Conservation (phyloP, 371 early-diverging fungal species). For the Mortierella sp. region DNA sequence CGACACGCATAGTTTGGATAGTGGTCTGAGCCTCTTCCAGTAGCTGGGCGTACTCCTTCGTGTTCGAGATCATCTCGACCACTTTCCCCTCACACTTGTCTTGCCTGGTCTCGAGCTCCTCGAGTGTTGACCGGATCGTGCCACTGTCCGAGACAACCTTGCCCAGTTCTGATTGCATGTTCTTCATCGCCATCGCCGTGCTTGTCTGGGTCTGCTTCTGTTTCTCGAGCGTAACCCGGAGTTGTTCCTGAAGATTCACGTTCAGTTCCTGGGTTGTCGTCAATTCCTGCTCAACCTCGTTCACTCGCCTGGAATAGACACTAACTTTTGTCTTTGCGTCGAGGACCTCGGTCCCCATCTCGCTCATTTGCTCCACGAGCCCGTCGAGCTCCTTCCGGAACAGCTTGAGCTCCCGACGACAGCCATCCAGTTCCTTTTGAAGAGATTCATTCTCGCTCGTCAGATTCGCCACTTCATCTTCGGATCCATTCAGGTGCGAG, state of each 20-base stretch:
- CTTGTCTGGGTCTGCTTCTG: slow-evolving; percentile 71
- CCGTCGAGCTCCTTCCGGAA: slow-evolving; percentile 74
- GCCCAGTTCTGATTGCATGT: slow-evolving; percentile 68
- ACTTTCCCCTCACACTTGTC: slow-evolving; percentile 69
- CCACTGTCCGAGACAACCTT: slow-evolving; percentile 72
- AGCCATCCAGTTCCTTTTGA: slow-evolving; percentile 67
- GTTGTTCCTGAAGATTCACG: slow-evolving; percentile 63
- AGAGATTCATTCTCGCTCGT: slow-evolving; percentile 63
- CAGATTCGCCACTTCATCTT: slow-evolving; percentile 44
- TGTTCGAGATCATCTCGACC: slow-evolving; percentile 71
- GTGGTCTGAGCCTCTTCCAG: slow-evolving; percentile 76
- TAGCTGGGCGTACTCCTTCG: slow-evolving; percentile 71
- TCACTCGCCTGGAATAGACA: slow-evolving; percentile 68
- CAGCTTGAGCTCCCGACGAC: slow-evolving; percentile 64
- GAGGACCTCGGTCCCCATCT: slow-evolving; percentile 75
- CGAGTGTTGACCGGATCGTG: slow-evolving; percentile 65
- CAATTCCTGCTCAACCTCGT: slow-evolving; percentile 74
- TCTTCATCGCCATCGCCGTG: slow-evolving; percentile 69
- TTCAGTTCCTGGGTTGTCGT: slow-evolving; percentile 72
- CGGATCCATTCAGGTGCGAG: slow-evolving; percentile 45
- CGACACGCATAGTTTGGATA: slow-evolving; percentile 58
- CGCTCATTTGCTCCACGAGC: slow-evolving; percentile 70
- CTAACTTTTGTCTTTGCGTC: slow-evolving; percentile 67
- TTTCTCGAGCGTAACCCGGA: slow-evolving; percentile 64
- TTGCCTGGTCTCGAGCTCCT: slow-evolving; percentile 70